A percentile compares a stretch with the other conserved stretches of the same genome.
Conservation (phyloP, 2,329 filamentous ascomycete species). For the Rhytidhysteron rufulum region DNA sequence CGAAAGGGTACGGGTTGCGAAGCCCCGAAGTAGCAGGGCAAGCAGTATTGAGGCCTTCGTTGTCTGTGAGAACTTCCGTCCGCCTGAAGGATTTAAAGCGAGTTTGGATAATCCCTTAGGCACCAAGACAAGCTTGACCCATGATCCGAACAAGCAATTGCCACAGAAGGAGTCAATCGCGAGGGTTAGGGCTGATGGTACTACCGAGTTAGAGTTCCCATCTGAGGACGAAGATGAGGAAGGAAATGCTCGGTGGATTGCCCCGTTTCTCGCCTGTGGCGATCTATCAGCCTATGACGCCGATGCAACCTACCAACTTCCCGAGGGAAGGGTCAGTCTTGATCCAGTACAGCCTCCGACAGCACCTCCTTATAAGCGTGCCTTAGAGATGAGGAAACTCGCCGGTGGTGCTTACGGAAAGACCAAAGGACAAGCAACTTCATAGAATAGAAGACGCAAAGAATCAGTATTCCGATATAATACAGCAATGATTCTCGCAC, state of each 20-base stretch:
- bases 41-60: slow-evolving; percentile 97
- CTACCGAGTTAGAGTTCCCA: slow-evolving; percentile 45
- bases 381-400: slow-evolving; percentile 75
- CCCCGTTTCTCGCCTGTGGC: slow-evolving; percentile 94
- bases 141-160: slow-evolving; percentile 27
- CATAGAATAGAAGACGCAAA: no score
- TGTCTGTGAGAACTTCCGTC: slow-evolving; percentile 85
- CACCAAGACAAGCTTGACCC: slow-evolving; percentile 53
- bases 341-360: slow-evolving; percentile 95
- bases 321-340: slow-evolving; percentile 78
- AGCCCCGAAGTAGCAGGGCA: slow-evolving; percentile 89
- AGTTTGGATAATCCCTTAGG: slow-evolving; percentile 74
- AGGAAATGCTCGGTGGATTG: slow-evolving; percentile 70
- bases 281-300: slow-evolving; percentile 93
- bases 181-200: slow-evolving; percentile 42
- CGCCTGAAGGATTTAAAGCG: slow-evolving; percentile 70
- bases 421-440: slow-evolving; percentile 51
- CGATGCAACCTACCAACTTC: slow-evolving; percentile 88
- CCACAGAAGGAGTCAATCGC: slow-evolving; percentile 19
- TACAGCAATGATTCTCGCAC: no score
- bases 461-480: no score
- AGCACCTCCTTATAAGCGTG: slow-evolving; percentile 89
- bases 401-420: slow-evolving; percentile 75
- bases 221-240: slow-evolving; percentile 47
- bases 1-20: slow-evolving; percentile 80